A percentile compares a stretch with the other conserved stretches of the same genome.
Evolutionary conservation across 768 basidiomycete genomes (phyloP).

Genomic region (Multifurca ochricompacta): DNA sequence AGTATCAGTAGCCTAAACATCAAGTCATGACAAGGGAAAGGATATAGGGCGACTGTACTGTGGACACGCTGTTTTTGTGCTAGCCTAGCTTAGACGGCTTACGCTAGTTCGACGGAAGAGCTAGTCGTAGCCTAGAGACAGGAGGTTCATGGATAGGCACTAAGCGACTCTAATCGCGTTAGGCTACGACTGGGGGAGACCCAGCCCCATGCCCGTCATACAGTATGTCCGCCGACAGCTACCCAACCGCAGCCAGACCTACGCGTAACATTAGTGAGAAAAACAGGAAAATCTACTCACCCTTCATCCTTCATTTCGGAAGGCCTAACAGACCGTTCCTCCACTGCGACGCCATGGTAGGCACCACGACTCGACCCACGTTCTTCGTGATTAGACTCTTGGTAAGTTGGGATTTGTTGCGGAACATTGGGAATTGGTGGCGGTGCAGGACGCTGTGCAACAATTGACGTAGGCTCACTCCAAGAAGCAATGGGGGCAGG

Average conservation of each 20-base stretch:
- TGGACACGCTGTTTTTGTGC: conserved; percentile 30
- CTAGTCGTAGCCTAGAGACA: conserved; percentile 22
- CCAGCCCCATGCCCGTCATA: conserved; percentile 19
- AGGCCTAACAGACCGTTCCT: conserved; percentile 61
- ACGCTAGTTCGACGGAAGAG: conserved; percentile 23
- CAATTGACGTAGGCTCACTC: conserved; percentile 9
- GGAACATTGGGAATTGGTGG: neutral
- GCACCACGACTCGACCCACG: conserved; percentile 29
- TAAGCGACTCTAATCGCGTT: conserved; percentile 25
- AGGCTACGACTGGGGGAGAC: conserved; percentile 25
- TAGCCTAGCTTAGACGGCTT: conserved; percentile 53
- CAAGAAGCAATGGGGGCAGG: conserved; percentile 14
- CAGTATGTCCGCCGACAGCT: conserved; percentile 16
- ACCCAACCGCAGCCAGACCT: conserved; percentile 14
- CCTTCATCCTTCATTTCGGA: conserved; percentile 97
- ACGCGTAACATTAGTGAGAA: conserved; percentile 23
- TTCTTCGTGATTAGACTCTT: conserved; percentile 21
- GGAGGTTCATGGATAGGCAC: conserved; percentile 15
- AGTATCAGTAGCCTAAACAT: conserved; percentile 68
- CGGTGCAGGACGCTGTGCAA: neutral
- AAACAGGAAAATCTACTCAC: conserved; percentile 44
- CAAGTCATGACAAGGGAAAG: conserved; percentile 40
- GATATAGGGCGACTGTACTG: conserved; percentile 62
- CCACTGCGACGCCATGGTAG: conserved; percentile 27
- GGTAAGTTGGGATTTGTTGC: conserved; percentile 22